phyloP scores from a whole-genome alignment of 1,284 basidiomycete genomes.

The Fomitopsis pinicola region DNA sequence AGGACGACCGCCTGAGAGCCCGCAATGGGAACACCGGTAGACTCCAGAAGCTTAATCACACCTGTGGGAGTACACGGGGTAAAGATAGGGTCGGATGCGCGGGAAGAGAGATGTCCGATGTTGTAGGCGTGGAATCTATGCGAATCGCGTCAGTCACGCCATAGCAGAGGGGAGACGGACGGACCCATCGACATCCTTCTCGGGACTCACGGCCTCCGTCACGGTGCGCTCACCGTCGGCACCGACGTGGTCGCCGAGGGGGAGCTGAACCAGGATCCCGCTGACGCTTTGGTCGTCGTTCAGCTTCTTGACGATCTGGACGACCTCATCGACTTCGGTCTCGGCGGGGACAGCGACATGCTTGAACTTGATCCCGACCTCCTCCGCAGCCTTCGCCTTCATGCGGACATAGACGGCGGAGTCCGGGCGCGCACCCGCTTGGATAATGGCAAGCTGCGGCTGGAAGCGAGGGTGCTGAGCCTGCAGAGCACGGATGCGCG shows the following conservation, averaged over 20 bases:
- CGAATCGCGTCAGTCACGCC: background rate
- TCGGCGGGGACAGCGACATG: conserved; percentile 78
- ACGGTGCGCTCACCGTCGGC: conserved; percentile 86
- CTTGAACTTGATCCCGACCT: conserved; percentile 88
- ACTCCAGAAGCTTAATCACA: conserved; percentile 87
- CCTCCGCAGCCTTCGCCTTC: conserved; percentile 95
- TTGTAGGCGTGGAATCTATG: conserved; percentile 96
- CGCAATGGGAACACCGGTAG: conserved; percentile 70
- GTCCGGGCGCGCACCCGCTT: conserved; percentile 90
- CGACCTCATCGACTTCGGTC: conserved; percentile 72
- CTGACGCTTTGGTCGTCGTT: conserved; percentile 84
- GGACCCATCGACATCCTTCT: conserved; percentile 97
- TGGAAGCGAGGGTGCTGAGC: conserved; percentile 78
- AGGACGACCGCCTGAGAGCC: conserved; percentile 90
- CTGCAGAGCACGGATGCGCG: conserved; percentile 59
- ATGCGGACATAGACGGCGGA: conserved; percentile 94
- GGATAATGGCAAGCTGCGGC: conserved; percentile 89
- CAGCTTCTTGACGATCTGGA: conserved; percentile 75
- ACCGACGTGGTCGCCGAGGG: conserved; percentile 83
- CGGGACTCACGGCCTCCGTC: conserved; percentile 90
- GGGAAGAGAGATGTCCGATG: conserved; percentile 92
- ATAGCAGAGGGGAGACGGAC: conserved; percentile 20
- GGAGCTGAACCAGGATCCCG: conserved; percentile 97
- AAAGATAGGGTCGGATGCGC: conserved; percentile 89
- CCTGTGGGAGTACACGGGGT: conserved; percentile 95